A percentile compares a stretch with the other conserved stretches of the same genome.
phyloP scores from a whole-genome alignment of 2,329 filamentous ascomycete genomes.

The Tolypocladium ovalisporum region DNA sequence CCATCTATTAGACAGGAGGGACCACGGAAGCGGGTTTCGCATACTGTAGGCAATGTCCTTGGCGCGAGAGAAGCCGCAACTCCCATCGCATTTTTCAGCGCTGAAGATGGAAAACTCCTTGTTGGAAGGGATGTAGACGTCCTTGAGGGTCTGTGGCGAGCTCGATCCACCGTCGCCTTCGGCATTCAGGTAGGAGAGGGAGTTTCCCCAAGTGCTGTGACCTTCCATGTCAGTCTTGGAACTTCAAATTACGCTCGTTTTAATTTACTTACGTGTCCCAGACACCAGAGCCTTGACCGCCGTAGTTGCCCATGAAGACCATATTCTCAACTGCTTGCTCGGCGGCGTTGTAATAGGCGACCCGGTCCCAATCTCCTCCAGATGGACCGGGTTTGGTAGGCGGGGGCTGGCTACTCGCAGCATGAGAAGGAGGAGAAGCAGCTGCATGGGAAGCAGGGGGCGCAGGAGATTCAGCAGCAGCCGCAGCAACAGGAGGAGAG shows the following conservation, averaged over 20 bases:
- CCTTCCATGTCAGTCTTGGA: not conserved
- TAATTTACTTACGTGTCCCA: slow-evolving; percentile 30
- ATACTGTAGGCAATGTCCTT: slow-evolving; percentile 33
- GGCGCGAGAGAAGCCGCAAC: slow-evolving; percentile 33
- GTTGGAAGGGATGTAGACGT: slow-evolving; percentile 28
- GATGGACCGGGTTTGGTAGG: slow-evolving; percentile 6
- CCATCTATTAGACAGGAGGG: not conserved
- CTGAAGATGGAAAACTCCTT: slow-evolving; percentile 36
- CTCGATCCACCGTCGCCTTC: slow-evolving; percentile 26
- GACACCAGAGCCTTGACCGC: slow-evolving; percentile 29
- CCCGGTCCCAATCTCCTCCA: slow-evolving; percentile 26
- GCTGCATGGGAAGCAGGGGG: slow-evolving; percentile 3
- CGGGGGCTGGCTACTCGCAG: not conserved
- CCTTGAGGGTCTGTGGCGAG: slow-evolving; percentile 26
- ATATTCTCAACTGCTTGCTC: slow-evolving; percentile 28
- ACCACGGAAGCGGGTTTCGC: slow-evolving; percentile 4
- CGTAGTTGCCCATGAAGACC: slow-evolving; percentile 37
- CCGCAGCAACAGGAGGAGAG: slow-evolving; percentile 4
- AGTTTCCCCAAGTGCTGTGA: slow-evolving; percentile 31
- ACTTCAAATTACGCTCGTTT: not conserved
- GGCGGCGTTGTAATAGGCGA: slow-evolving; percentile 33
- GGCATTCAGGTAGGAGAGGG: slow-evolving; percentile 33
- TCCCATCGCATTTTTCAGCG: slow-evolving; percentile 27
- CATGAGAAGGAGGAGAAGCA: not conserved
- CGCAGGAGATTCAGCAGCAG: slow-evolving; percentile 7